A percentile compares a stretch with the other conserved stretches of the same genome.
Evolutionary conservation across 2,329 filamentous ascomycete genomes (phyloP).

Genomic region (Neopestalotiopsis sp.): DNA sequence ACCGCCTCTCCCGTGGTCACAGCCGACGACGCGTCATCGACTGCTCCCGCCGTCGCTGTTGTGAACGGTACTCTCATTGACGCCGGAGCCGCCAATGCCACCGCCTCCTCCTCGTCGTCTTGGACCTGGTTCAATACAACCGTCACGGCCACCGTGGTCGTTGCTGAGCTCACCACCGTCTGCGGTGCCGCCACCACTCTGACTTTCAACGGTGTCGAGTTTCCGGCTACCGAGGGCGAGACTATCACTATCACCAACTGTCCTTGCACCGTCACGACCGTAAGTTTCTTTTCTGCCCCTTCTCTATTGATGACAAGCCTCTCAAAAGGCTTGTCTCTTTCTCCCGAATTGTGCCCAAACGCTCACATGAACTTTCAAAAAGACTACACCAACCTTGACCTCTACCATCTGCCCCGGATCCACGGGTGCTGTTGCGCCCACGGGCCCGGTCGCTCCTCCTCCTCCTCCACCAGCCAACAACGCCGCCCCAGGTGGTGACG

Average conservation of each 20-base stretch:
- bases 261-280: conserved; percentile 51
- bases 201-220: conserved; percentile 54
- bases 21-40: not conserved
- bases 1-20: not conserved
- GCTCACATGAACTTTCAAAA: not conserved
- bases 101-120: not conserved
- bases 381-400: conserved; percentile 16
- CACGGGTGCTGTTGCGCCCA: not conserved
- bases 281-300: conserved; percentile 24
- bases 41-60: conserved; percentile 20
- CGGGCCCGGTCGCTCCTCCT: not conserved
- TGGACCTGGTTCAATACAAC: conserved; percentile 34
- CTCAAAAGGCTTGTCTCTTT: too few species aligned
- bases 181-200: conserved; percentile 56
- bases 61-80: conserved; percentile 15
- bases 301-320: not conserved
- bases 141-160: conserved; percentile 30
- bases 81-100: not conserved
- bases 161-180: conserved; percentile 31
- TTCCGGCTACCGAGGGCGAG: conserved; percentile 58
- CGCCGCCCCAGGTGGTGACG: not conserved
- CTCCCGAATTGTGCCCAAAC: not conserved
- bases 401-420: conserved; percentile 11
- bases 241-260: conserved; percentile 61
- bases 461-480: conserved; percentile 1